These are phyloP conservation scores for Rhizophora apiculata DNA, from an alignment of 345 rosid genomes.

Conservation along the genomic window DNA sequence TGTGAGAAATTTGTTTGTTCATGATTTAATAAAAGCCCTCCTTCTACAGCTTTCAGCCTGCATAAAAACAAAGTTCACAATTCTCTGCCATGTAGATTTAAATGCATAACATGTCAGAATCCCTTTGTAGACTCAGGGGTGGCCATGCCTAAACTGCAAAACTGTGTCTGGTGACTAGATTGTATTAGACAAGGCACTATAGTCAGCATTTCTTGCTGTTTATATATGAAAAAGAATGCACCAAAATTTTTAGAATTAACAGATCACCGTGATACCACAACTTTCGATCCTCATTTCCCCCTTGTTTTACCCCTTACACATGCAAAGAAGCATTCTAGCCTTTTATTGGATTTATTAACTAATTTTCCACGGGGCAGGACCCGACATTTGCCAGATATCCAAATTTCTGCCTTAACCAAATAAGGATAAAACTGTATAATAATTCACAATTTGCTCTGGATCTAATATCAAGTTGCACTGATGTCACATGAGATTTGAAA, in stretches of 20 bases:
- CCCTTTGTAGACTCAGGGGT: neutral
- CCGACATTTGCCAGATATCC: neutral
- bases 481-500: neutral
- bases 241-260: too few relatives aligned
- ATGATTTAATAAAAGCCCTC: neutral
- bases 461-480: neutral
- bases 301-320: too few relatives aligned
- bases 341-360: too few relatives aligned
- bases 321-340: too few relatives aligned
- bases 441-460: too few relatives aligned
- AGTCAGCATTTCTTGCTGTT: too few relatives aligned
- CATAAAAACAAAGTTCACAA: neutral
- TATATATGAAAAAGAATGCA: too few relatives aligned
- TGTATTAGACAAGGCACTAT: too few relatives aligned
- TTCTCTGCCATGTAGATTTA: constrained; percentile 6
- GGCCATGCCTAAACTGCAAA: too few relatives aligned
- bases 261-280: too few relatives aligned
- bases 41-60: neutral
- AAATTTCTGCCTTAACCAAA: neutral
- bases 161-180: too few relatives aligned
- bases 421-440: neutral
- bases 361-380: neutral
- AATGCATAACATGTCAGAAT: neutral
- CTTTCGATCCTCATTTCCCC: too few relatives aligned
- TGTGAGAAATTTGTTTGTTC: neutral